These are phyloP conservation scores for Ceratocystis variospora DNA, from an alignment of 2,329 filamentous ascomycete genomes.

Conservation along the genomic window DNA sequence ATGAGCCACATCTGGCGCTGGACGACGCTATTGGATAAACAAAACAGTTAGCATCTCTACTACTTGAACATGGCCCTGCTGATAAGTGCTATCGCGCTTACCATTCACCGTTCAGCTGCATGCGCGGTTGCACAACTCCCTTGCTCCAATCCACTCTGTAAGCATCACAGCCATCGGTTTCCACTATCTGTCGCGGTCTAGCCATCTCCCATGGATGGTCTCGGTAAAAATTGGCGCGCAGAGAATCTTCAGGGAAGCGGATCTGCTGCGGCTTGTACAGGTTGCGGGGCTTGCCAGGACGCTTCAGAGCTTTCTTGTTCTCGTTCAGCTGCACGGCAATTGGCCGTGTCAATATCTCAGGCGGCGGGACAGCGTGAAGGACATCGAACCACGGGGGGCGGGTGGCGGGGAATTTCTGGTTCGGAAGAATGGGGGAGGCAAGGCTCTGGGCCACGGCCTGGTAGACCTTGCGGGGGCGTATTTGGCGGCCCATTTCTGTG, in stretches of 20 bases:
- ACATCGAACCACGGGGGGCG: constrained; percentile 38
- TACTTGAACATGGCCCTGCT: background rate
- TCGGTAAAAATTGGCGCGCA: constrained; percentile 71
- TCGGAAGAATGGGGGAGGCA: constrained; percentile 29
- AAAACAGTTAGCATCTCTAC: background rate
- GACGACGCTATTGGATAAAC: constrained; percentile 54
- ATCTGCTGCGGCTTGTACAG: constrained; percentile 71
- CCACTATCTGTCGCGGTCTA: constrained; percentile 69
- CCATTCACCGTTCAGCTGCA: constrained; percentile 74
- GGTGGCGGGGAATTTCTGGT: constrained; percentile 24
- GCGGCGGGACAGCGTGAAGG: constrained; percentile 40
- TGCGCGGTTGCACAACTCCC: constrained; percentile 57
- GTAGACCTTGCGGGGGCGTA: constrained; percentile 35
- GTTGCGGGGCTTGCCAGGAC: constrained; percentile 46
- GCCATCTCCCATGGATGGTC: constrained; percentile 98
- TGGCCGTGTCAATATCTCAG: constrained; percentile 43
- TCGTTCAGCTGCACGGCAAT: constrained; percentile 28
- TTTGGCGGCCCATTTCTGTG: constrained; percentile 31
- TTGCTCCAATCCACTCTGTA: constrained; percentile 66
- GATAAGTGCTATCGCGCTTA: constrained; percentile 28
- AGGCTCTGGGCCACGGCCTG: constrained; percentile 34
- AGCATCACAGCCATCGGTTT: constrained; percentile 71
- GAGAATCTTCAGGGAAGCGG: constrained; percentile 65
- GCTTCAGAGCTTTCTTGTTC: constrained; percentile 26
- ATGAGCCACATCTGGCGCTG: constrained; percentile 85